phyloP scores from a whole-genome alignment of 2,329 filamentous ascomycete species.

The Claviceps fusiformis region DNA sequence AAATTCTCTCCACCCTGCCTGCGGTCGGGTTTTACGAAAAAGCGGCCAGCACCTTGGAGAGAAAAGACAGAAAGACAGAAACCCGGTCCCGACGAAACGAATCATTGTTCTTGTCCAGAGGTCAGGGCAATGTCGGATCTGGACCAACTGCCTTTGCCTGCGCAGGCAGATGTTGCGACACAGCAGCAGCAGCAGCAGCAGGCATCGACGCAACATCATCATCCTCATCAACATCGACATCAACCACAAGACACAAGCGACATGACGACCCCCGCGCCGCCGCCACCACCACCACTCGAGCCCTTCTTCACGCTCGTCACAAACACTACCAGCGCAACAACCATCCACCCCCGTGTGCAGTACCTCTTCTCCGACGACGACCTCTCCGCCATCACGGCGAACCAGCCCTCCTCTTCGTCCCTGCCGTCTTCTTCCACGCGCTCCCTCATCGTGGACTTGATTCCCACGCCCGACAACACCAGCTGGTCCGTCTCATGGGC shows the following conservation, averaged over 20 bases:
- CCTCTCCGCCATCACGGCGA: slow-evolving; percentile 59
- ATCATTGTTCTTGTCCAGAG: neutral
- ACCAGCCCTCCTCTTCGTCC: slow-evolving; percentile 24
- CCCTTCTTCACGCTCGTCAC: slow-evolving; percentile 80
- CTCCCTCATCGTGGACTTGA: slow-evolving; percentile 43
- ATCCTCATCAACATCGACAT: neutral
- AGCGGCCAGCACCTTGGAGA: too few species aligned
- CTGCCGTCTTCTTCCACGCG: slow-evolving; percentile 41
- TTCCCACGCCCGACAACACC: slow-evolving; percentile 23
- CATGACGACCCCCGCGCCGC: neutral
- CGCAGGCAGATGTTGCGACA: neutral
- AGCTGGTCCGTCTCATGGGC: slow-evolving; percentile 50
- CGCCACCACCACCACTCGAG: slow-evolving; percentile 36
- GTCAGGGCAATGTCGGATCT: neutral
- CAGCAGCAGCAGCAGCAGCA: neutral
- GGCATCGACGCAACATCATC: neutral
- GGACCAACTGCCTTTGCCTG: neutral
- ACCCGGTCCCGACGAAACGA: slow-evolving; percentile 24
- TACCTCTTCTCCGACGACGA: slow-evolving; percentile 94
- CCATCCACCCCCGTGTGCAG: slow-evolving; percentile 73
- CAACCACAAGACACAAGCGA: neutral
- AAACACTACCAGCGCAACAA: slow-evolving; percentile 57
- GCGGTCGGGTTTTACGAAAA: too few species aligned
- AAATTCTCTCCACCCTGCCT: too few species aligned
- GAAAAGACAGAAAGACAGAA: too few species aligned